Evolutionary conservation across 2,329 filamentous ascomycete species (phyloP), one percentile per base, ranked within the genome.

Genomic region (Calonectria hawksworthii): DNA sequence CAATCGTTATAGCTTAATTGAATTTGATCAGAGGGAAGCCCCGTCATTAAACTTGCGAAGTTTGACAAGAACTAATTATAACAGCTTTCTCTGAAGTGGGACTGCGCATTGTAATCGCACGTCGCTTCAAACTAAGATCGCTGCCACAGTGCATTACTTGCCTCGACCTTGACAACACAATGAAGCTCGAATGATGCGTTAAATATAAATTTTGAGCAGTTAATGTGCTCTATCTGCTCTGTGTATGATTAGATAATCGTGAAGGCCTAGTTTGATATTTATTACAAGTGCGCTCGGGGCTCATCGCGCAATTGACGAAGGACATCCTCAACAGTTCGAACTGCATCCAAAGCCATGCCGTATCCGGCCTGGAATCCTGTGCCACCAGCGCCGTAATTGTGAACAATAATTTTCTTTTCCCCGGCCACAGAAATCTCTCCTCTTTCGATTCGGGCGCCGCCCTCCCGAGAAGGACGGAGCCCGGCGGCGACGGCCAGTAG

Each of bases 351-450:
- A 0, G 85, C 84, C 85, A 86, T 86, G 8, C 84, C 85, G 50
- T 84, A 86, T 6, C 85, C 85, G 4, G 87, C 86, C 66, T 88
- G 87, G 74, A 86, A 88, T 0, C 87, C 87, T 2, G 87, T 86
- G 13, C 87, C 87, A 1, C 87, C 86, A 7, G 86, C 87, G 7
- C 87, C 87, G 74, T 89, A 88, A 68, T 87, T 87, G 75, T 87
- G 86, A 4, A 87, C 83, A 14, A 86, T 59, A 0, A 74, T 70
- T 1, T 80, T 76, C 21, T 76, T 75, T 50, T 79, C 36, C 8
- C 80, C 83, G 2, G 70, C 72, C 4, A 85, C 76, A 0, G 69
- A 26, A 9, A 83, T 23, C 11, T 76, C 65, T 63, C 87, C 87
- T 11, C 88, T 78, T 77, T 89, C 88, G 23, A 89, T 85, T 2